Evolutionary conservation across 768 basidiomycete genomes (phyloP).

Genomic region (Lentinula edodes): DNA sequence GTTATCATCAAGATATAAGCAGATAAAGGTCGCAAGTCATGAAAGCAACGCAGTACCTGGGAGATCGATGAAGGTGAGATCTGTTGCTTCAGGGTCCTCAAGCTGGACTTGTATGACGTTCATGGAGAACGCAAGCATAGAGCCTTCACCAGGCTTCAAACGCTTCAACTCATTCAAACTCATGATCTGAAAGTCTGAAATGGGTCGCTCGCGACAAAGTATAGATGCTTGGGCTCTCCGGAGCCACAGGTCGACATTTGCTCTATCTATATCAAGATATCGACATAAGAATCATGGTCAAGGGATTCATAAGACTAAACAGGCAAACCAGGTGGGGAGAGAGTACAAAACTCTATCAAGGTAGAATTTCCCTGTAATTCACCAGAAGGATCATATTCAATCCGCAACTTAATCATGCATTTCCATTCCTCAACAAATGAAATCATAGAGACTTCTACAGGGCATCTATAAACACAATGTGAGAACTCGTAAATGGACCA

Average conservation of each 20-base stretch:
- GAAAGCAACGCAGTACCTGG: constrained; percentile 7
- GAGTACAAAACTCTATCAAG: background rate
- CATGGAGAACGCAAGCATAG: constrained; percentile 12
- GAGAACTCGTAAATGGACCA: background rate
- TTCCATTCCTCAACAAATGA: constrained; percentile 6
- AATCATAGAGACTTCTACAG: constrained; percentile 15
- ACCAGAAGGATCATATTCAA: background rate
- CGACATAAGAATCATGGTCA: background rate
- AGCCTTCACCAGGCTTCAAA: background rate
- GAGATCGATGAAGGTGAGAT: constrained; percentile 16
- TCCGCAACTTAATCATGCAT: background rate
- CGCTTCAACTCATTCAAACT: constrained; percentile 14
- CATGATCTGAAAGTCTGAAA: constrained; percentile 19
- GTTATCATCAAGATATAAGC: background rate
- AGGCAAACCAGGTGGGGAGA: background rate
- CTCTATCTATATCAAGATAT: constrained; percentile 28
- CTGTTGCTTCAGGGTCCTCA: constrained; percentile 10
- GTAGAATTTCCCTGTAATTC: background rate
- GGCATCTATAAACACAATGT: constrained; percentile 12
- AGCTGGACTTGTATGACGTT: constrained; percentile 11
- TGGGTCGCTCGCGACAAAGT: constrained; percentile 33
- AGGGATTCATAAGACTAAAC: background rate
- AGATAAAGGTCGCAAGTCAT: background rate
- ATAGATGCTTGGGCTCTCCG: constrained; percentile 58
- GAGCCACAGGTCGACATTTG: constrained; percentile 44